Base-by-base conservation (phyloP, 179 eudicot genomes). In the Monotropa hypopitys region DNA sequence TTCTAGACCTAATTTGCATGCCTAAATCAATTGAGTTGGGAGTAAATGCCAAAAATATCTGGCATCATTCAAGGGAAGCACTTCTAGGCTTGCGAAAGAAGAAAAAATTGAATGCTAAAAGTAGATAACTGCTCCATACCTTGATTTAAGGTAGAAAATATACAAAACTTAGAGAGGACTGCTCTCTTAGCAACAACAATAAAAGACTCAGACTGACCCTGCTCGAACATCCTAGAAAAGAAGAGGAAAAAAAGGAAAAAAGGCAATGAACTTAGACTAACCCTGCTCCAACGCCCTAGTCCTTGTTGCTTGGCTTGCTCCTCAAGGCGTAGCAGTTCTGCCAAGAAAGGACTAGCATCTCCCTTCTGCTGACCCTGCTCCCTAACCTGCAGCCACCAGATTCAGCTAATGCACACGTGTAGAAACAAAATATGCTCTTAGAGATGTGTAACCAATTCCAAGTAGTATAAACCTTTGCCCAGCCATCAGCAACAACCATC, bases 221-320 rank as follows among this genome's bases (percentile, higher is more conserved):
- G 32, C 68, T 75, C 26, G 16, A 50, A 18, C 38, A n/a, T 38
- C 47, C 71, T 56, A 76, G 49, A 56, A 67, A 16, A 67, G 6
- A 75, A 46, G 4, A 43, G 3, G 32, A 45, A 8, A 6, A 20
- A 33, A 21, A 26, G 0, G 4, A 67, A 43, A 54, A 23, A 9
- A 45, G 47, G 21, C 11, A 61, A 10, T 72, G 59, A 53, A 61
- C 45, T 21, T 47, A 47, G 68, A 80, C 90, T 83, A 43, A 88
- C 99, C 94, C 86, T 88, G 85, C 83, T 91, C 99, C 99, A 96
- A 81, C 85, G 89, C 51, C 99, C 99, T 45, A 91, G 79, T 73
- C 92, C 91, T 80, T 93, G 93, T 80, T 88, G 85, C 85, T 89
- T 91, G 77, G 99, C 97, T 85, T 88, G 91, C 62, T 91, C 97